Evolutionary conservation across 2,329 filamentous ascomycete species (phyloP), one percentile per base, ranked within the genome.

Genomic region (Furcasterigmium sp.): DNA sequence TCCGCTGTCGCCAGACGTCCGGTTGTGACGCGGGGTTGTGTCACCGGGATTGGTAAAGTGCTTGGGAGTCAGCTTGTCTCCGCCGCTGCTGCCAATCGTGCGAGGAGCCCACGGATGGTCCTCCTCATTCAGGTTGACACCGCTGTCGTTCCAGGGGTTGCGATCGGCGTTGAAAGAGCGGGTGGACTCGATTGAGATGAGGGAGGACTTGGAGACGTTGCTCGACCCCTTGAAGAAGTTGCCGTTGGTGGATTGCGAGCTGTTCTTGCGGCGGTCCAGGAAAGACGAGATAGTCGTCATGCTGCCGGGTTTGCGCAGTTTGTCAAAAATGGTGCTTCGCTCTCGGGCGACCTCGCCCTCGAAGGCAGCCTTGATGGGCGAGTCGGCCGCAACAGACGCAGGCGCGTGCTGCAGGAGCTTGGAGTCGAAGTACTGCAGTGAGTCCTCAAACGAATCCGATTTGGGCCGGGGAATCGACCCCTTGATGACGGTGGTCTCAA

Each of bases 61-160:
- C 51, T 71, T 68, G 43, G 67, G 64, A 62, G 80, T 66, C 57
- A 83, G 65, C 63, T 84, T 85, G 61, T 84, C 71, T 15, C 19
- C 35, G 14, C 35, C 35, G 60, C 79, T 81, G 61, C 82, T 86
- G 57, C 78, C 76, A 54, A 83, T 78, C 54, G 80, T 79, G 51
- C 80, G 79, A 41, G 68, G 68, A 41, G 74, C 67, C 80, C 80
- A 84, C 30, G 76, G 75, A 62, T 80, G 79, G 54, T 96, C 90
- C 51, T 95, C 89, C 57, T 96, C 91, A 50, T 87, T 76, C 53
- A 96, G 81, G 62, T 96, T 96, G 60, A 96, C 90, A 56, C 91
- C 91, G 59, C 89, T 95, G 64, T 97, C 91, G 63, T 96, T 96
- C 91, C 91, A 97, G 49, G 91, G 91, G 68, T 96, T 95, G 65